Evolutionary conservation across 495 filamentous ascomycete genomes (phyloP).

Genomic region (Lasiosphaeriaceae sp.): DNA sequence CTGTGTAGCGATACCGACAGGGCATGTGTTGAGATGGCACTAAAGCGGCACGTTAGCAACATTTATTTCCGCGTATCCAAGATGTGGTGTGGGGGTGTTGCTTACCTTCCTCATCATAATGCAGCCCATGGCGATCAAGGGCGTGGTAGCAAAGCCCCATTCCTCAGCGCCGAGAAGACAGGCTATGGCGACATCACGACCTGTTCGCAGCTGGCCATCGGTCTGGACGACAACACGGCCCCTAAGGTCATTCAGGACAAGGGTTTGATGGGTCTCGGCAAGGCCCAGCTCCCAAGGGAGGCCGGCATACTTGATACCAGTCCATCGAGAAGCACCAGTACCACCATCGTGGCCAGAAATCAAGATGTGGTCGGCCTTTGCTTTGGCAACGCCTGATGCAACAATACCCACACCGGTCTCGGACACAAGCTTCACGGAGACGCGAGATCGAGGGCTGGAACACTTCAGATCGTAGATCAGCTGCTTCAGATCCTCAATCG

Average conservation of each 20-base stretch:
- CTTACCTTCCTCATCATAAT: conserved; percentile 80
- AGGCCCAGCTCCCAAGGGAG: conserved; percentile 98
- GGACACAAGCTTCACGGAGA: conserved; percentile 98
- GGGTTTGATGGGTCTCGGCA: conserved; percentile 95
- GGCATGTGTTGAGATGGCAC: conserved; percentile 72
- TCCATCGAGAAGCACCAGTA: conserved; percentile 97
- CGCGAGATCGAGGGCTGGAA: conserved; percentile 87
- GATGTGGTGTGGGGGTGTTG: conserved; percentile 14
- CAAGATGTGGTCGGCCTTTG: conserved; percentile 95
- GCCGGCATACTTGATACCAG: conserved; percentile 99
- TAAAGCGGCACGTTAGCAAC: conserved; percentile 6
- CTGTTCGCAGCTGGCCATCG: conserved; percentile 92
- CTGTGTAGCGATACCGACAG: conserved; percentile 95
- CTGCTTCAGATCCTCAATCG: conserved; percentile 98
- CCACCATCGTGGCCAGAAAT: conserved; percentile 98
- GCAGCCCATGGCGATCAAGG: conserved; percentile 95
- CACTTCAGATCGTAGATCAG: conserved; percentile 99
- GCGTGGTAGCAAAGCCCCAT: conserved; percentile 97
- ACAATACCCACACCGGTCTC: conserved; percentile 98
- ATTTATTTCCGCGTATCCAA: conserved; percentile 10
- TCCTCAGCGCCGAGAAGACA: conserved; percentile 96
- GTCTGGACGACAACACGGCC: conserved; percentile 97
- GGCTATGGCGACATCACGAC: conserved; percentile 92
- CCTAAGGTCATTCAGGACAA: conserved; percentile 97
- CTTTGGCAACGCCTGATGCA: conserved; percentile 96